Base-by-base conservation (phyloP, 352 stramenopile genomes). In the Phytophthora nicotianae region DNA sequence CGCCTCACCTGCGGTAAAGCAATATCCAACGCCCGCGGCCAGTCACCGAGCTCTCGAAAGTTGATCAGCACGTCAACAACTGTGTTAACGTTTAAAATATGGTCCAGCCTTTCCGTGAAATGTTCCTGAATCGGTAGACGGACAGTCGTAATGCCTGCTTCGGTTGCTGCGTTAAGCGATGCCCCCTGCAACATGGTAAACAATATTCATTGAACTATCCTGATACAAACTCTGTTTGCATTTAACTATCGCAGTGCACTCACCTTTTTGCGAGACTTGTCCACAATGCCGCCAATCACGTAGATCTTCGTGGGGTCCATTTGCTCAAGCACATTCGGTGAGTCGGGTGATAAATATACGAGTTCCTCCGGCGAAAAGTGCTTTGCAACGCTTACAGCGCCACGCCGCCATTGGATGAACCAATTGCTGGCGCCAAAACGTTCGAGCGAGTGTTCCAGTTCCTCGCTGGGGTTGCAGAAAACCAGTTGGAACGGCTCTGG, bases 21-120 rank as follows among this genome's bases (percentile, higher is more conserved):
- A 41, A 75, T 56, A 2, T 75, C 71, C 17, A 92, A 62, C 10
- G 78, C 72, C 5, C 56, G 61, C n/a, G 49, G 45, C 83, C 83
- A 92, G 54, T 92, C 77, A 6, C 64, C 68, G 14, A 63, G 47
- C 49, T 74, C 63, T 23, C 70, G 66, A 35, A 85, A 88, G 8
- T 75, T 66, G 38, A 87, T 88, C 32, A 92, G 72, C 50, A 90
- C 81, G 26, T 91, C 83, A 16, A 87, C 49, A 24, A 93, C 79
- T 32, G 82, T 91, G 58, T 93, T 91, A 21, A 93, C 81, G 58
- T 91, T 93, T 37, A 93, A 62, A 32, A 93, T 91, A 49, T 93
- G 85, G 51, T 91, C 82, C 17, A 87, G 59, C 3, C 85, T 77
- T 53, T 89, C 72, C 3, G 74, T 70, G 32, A 90, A 78, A 53